Base-by-base conservation (phyloP, 2,329 filamentous ascomycete species). In the Botryotinia calthae region DNA sequence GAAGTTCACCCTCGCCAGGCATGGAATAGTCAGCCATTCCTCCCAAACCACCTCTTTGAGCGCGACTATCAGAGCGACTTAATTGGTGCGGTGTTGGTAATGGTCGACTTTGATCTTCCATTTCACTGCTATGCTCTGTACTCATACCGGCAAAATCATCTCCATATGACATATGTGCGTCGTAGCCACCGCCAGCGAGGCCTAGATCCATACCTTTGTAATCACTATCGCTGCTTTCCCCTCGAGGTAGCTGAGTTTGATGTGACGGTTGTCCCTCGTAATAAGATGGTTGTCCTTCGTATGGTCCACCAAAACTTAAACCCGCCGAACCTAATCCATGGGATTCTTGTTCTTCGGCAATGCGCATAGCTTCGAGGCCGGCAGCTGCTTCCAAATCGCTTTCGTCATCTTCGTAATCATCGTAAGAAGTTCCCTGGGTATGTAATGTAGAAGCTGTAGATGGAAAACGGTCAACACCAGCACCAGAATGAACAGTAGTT, bases 381-480 rank as follows among this genome's bases (percentile, higher is more conserved):
- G 93, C 93, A 56, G 92, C 90, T 31, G 92, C 95, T 81, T 98
- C 95, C 0, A 92, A 90, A 79, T 98, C 95, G 79, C 94, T 97
- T 67, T 97, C 94, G 71, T 95, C 92, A 20, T 86, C 86, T 28
- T 84, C 92, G 31, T 86, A 86, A 42, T 86, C 84, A 51, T 86
- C 83, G 42, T 78, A 79, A 18, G 82, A 74, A 22, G 75, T 73
- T 18, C 73, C 71, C 22, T 64, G 80, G 20, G 79, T 77, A 44
- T 82, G 81, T 37, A 83, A 74, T 22, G 85, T 87, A 9, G 84
- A 86, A 6, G 85, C 85, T 28, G 81, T 84, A 2, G 87, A 87
- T 75, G 84, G 83, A 77, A 87, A 86, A 66, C 85, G 84, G 54
- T 85, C 85, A 42, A 87, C 81, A 6, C 83, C 82, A 28, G 82